Conservation (phyloP, 805 yeast genomes). For the Ogataea dorogensis region DNA sequence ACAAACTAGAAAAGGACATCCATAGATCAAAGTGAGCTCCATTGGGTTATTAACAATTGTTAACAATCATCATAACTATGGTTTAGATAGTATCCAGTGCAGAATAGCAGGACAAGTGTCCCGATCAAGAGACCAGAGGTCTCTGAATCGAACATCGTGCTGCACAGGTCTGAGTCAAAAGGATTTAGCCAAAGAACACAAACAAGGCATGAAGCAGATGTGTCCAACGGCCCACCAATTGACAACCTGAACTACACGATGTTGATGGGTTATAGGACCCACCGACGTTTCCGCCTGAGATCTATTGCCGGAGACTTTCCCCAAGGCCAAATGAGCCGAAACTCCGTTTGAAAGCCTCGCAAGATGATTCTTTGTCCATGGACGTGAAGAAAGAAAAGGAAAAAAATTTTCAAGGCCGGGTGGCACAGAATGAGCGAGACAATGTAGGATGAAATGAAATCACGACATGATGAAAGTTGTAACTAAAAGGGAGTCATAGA, state of each 20-base stretch:
- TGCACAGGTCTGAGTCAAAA: not conserved
- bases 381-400: constrained; percentile 38
- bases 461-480: too few species aligned
- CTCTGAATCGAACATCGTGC: constrained; percentile 3
- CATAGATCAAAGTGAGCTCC: constrained; percentile 81
- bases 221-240: constrained; percentile 1
- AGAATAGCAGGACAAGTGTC: constrained; percentile 41
- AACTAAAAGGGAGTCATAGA: too few species aligned
- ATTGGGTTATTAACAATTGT: constrained; percentile 56
- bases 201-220: constrained; percentile 19
- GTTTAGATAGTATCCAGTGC: constrained; percentile 62
- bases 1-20: constrained; percentile 39
- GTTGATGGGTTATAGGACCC: constrained; percentile 21
- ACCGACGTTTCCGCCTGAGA: constrained; percentile 56
- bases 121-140: constrained; percentile 11
- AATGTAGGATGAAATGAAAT: constrained; percentile 1
- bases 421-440: not conserved
- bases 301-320: constrained; percentile 83
- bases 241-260: constrained; percentile 1
- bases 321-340: constrained; percentile 52
- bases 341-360: constrained; percentile 66
- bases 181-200: not conserved
- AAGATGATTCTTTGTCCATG: constrained; percentile 74
- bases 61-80: constrained; percentile 72
- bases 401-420: constrained; percentile 9